phyloP scores from a whole-genome alignment of 108 stramenopile species.

The Nannochloropsis salina region DNA sequence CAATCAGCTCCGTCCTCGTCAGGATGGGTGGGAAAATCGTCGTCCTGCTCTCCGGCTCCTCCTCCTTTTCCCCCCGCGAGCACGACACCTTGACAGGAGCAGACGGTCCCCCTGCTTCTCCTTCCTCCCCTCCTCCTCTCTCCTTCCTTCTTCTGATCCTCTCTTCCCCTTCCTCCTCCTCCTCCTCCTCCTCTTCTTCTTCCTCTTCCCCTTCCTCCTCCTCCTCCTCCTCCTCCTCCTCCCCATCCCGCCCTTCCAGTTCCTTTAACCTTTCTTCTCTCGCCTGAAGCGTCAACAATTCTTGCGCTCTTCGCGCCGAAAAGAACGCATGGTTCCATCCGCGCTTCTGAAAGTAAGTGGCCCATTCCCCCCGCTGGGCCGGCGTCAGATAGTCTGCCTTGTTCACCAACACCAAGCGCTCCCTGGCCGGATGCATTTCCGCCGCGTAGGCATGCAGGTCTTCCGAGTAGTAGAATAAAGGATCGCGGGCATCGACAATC shows the following conservation, averaged over 20 bases:
- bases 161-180: slow-evolving; percentile 4
- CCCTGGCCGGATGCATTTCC: slow-evolving; percentile 70
- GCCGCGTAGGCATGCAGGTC: slow-evolving; percentile 75
- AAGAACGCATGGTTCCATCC: slow-evolving; percentile 85
- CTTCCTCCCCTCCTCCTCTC: slow-evolving; percentile 25
- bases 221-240: background rate
- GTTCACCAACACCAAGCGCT: slow-evolving; percentile 84
- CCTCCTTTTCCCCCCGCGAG: slow-evolving; percentile 36
- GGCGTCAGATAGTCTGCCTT: slow-evolving; percentile 90
- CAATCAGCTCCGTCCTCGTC: slow-evolving; percentile 64
- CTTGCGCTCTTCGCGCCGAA: slow-evolving; percentile 83
- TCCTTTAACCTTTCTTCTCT: slow-evolving; percentile 37
- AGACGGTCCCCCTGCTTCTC: slow-evolving; percentile 32
- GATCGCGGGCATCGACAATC: slow-evolving; percentile 95
- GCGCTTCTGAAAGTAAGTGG: slow-evolving; percentile 63
- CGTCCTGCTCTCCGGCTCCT: background rate
- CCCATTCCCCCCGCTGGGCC: slow-evolving; percentile 75
- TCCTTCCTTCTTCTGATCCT: slow-evolving; percentile 8
- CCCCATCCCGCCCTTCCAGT: slow-evolving; percentile 18
- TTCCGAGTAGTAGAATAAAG: slow-evolving; percentile 81
- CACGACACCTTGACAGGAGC: too few relatives aligned
- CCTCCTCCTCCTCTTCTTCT: slow-evolving; percentile 50
- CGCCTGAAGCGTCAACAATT: slow-evolving; percentile 63
- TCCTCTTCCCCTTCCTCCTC: slow-evolving; percentile 31
- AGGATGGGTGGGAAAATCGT: slow-evolving; percentile 48